Percentiles rank a stretch among this genome's conserved stretches.
phyloP scores from a whole-genome alignment of 805 yeast genomes.

The Yarrowia sp. region DNA sequence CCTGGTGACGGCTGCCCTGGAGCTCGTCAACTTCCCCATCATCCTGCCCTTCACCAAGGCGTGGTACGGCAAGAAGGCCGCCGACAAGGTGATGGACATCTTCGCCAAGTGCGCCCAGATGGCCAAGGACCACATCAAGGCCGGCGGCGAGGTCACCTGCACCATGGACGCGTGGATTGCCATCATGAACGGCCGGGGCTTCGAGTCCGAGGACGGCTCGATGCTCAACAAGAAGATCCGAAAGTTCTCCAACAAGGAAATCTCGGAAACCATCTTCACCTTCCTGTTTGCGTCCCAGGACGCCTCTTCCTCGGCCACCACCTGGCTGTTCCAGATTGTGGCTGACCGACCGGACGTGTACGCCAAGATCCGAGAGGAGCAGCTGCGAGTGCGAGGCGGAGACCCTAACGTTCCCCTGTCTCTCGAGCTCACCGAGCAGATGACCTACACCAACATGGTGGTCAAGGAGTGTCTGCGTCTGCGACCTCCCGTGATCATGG shows the following conservation, averaged over 20 bases:
- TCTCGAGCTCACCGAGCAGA: constrained; percentile 78
- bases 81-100: constrained; percentile 92
- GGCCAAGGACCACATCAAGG: constrained; percentile 80
- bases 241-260: constrained; percentile 87
- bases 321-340: constrained; percentile 96
- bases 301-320: constrained; percentile 95
- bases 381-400: constrained; percentile 77
- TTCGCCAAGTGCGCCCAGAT: constrained; percentile 86
- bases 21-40: constrained; percentile 96
- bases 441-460: constrained; percentile 88
- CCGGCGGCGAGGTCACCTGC: constrained; percentile 81
- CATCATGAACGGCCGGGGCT: constrained; percentile 63
- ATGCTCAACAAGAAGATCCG: constrained; percentile 61
- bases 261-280: constrained; percentile 95
- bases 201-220: constrained; percentile 61
- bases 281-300: constrained; percentile 97
- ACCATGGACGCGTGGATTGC: constrained; percentile 95
- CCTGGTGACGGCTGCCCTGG: constrained; percentile 92
- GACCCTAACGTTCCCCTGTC: constrained; percentile 69
- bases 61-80: constrained; percentile 95
- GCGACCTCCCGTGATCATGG: constrained; percentile 98
- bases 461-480: constrained; percentile 91
- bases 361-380: constrained; percentile 89
- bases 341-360: constrained; percentile 95
- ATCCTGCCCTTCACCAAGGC: constrained; percentile 95